These are phyloP conservation scores for Rhytidiadelphus loreus DNA, from an alignment of 225 moss, liverwort and hornwort genomes.

Conservation along the genomic window DNA sequence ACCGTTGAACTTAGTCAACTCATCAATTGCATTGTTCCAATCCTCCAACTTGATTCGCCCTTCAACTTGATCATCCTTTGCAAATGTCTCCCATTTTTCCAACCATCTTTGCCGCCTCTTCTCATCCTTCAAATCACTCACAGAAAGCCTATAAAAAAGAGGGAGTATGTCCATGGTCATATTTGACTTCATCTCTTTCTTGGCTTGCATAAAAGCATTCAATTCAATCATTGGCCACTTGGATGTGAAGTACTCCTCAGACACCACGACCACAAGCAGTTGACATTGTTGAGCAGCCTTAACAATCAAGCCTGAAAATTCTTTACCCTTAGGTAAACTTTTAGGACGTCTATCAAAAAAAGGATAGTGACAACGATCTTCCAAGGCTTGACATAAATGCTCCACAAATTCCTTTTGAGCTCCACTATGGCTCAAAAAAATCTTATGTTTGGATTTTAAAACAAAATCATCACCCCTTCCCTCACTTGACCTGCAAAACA, in stretches of 20 bases:
- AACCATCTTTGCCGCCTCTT: not conserved
- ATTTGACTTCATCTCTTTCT: not conserved
- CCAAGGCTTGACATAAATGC: not conserved
- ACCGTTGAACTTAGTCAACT: not conserved
- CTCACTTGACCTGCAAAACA: not conserved
- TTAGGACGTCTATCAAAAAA: not conserved
- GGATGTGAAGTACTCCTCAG: not conserved
- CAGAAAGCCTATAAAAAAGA: not conserved
- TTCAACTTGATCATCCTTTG: not conserved
- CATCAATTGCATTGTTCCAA: not conserved
- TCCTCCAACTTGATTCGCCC: not conserved
- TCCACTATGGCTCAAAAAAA: not conserved
- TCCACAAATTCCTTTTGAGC: not conserved
- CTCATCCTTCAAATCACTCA: not conserved
- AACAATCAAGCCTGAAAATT: not conserved
- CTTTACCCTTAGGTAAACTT: not conserved
- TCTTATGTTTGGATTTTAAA: not conserved
- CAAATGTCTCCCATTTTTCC: not conserved
- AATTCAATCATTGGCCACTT: not conserved
- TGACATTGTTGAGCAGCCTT: not conserved
- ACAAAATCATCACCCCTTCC: too few species aligned
- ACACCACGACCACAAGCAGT: not conserved
- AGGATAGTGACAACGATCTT: not conserved
- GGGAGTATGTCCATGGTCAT: not conserved
- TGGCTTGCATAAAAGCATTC: not conserved